Evolutionary conservation across 306 rosid genomes (phyloP), one percentile per base, ranked within the genome.

Genomic region (Trifolium dubium): DNA sequence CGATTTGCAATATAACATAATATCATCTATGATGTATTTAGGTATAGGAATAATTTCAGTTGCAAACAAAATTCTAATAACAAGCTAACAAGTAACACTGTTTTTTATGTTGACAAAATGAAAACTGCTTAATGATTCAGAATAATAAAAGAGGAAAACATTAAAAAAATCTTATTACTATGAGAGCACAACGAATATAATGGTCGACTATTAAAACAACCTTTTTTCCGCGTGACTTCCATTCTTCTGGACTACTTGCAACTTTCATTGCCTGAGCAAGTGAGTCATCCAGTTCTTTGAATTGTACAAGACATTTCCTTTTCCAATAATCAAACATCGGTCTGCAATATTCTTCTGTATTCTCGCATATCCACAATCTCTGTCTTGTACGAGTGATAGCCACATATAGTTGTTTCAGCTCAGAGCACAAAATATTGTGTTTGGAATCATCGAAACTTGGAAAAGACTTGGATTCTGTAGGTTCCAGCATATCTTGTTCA

Each of bases 351-450:
- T 77, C 85, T 10, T 77, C 80, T 40, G 19, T 19, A 61, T 73
- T 85, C 69, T 91, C 97, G 46, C 89, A 85, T 31, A 91, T 83
- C 97, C 97, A 91, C 66, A 88, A 79, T 31, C 97, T 82, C 50
- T 88, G 92, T 72, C 92, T 88, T 6, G 97, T 86, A 12, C 92
- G 88, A 35, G 93, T 90, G 14, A 90, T 85, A 60, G 97, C 90
- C 6, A 87, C 93, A 70, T 88, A 90, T 10, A 90, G 58, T 62
- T 85, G 93, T 76, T 91, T 91, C 31, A 91, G 72, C 72, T 91
- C 92, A 41, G 93, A 88, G 76, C 97, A 91, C 51, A 91, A 59
- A 28, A 85, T 75, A 73, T 85, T 85, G 84, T 90, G 93, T 59
- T 82, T 88, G 13, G 92, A 73, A 74, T 68, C 87, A 18, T 4